Percentiles rank a stretch among this genome's conserved stretches.
phyloP scores from a whole-genome alignment of 2,329 filamentous ascomycete species.

The Aspergillus caelatus region DNA sequence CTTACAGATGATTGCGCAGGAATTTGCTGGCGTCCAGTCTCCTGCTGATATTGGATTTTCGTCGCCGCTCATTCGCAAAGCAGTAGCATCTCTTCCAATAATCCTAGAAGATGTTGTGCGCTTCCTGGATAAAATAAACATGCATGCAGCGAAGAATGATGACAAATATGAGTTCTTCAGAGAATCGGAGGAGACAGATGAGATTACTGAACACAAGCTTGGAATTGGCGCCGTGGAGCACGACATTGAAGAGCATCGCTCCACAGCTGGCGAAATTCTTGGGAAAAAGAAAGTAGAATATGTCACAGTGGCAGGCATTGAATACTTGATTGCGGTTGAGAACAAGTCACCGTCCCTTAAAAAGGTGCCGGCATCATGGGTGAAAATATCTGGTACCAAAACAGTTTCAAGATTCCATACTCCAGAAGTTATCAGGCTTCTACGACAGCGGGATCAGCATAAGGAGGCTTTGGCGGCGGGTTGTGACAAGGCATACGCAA shows the following conservation, averaged over 20 bases:
- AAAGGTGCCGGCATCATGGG: slow-evolving; percentile 89
- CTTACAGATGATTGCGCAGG: slow-evolving; percentile 76
- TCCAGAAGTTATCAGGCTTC: slow-evolving; percentile 79
- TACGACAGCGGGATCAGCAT: slow-evolving; percentile 89
- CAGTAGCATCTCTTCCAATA: slow-evolving; percentile 73
- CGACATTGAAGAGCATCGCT: slow-evolving; percentile 77
- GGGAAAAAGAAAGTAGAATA: slow-evolving; percentile 76
- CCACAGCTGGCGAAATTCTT: slow-evolving; percentile 70
- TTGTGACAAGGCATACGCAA: slow-evolving; percentile 79
- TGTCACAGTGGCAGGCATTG: slow-evolving; percentile 83
- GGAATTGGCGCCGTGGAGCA: slow-evolving; percentile 91
- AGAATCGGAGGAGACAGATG: slow-evolving; percentile 83
- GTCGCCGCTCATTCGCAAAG: slow-evolving; percentile 69
- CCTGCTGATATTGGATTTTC: slow-evolving; percentile 71
- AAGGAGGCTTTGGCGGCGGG: slow-evolving; percentile 90
- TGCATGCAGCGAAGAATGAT: slow-evolving; percentile 77
- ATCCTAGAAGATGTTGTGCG: slow-evolving; percentile 73
- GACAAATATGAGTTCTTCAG: slow-evolving; percentile 96
- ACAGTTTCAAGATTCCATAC: slow-evolving; percentile 91
- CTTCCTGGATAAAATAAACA: slow-evolving; percentile 83
- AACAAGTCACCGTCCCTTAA: slow-evolving; percentile 73
- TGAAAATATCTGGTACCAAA: slow-evolving; percentile 93
- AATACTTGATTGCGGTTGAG: slow-evolving; percentile 90
- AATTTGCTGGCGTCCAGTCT: slow-evolving; percentile 70
- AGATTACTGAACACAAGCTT: slow-evolving; percentile 84